Base-by-base conservation (phyloP, 169 alveolate genomes). In the Cryptosporidium meleagridis region DNA sequence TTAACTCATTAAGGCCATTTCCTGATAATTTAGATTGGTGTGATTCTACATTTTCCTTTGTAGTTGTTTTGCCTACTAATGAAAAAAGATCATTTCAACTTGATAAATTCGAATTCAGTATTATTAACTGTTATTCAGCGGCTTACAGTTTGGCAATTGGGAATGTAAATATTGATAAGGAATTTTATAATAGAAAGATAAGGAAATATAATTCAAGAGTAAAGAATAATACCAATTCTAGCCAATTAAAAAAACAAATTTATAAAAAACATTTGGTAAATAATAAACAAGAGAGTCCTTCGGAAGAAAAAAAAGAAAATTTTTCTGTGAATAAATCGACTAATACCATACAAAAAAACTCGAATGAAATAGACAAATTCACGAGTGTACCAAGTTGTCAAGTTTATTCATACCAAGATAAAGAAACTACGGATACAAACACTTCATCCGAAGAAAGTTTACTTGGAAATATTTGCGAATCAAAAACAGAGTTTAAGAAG, bases 21-120 rank as follows among this genome's bases (percentile, higher is more conserved):
- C 86, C 86, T 18, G 86, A 73, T 31, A 73, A 73, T 73, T 16
- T 73, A 21, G 86, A 73, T 14, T 73, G 86, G 86, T 73, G 71
- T 33, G 72, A 59, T 41, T 33, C 70, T 16, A 52, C 70, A 7
- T 73, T 53, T 73, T 73, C 86, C 10, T 73, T 73, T 29, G 33
- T 37, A 37, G 86, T 73, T 5, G 29, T 14, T 39, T n/a, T 73
- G 16, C 86, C 59, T 12, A 39, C 37, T 39, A 26, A 35, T 10
- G 86, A 73, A 55, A 45, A 55, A 55, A 73, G 23, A 16, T 37
- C 23, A 53, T 59, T 73, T 73, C 39, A 33, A 8, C 86, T 73
- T 29, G 86, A 73, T 6, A 59, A 55, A 16, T 73, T 52, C 23
- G 70, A 73, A 53, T 73, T 73, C 18, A 73, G 58, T 39, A 51